Base-by-base conservation (phyloP, 148 eudicot genomes). In the Cornus suecica region DNA sequence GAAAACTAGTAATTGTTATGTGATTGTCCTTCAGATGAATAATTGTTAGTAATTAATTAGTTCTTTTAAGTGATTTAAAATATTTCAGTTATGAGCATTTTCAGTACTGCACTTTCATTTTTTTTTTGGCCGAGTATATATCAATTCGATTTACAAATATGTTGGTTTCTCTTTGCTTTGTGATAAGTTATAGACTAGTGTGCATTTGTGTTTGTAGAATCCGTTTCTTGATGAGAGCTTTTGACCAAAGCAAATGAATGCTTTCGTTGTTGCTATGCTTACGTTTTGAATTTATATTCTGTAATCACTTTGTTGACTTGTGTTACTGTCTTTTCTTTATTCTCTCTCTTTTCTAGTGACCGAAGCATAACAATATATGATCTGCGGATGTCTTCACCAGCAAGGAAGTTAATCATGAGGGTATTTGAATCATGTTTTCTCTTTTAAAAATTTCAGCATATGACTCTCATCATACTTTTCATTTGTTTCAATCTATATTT, bases 361-460 rank as follows among this genome's bases (percentile, higher is more conserved):
- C 96, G 97, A 20, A 95, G 97, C 87, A 95, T 95, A 52, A 80
- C 84, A 70, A 82, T 95, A 30, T 95, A 92, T 93, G 99, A 95
- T 85, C 86, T 95, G 78, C 93, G 99, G 5, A 30, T 85, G 82
- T 88, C 97, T 26, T 83, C 97, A 18, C 93, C 99, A 10, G 90
- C 87, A 58, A 90, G 90, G 73, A 92, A 90, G 88, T 78, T 95
- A 77, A 87, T 93, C 79, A 93, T 93, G 97, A 81, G 84, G 98
- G 99, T 95, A 86, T 69, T 51, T 54, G 9, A 73, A 22, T 37
- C 28, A 14, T 15, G 16, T 58, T 58, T 7, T 18, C 62, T 18
- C 54, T 48, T 32, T 5, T 15, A 54, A 54, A 15, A 54, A 16
- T 54, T 20, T 54, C 61, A 15, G 5, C 5, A 41, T 52, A 32